Evolutionary conservation across 768 basidiomycete genomes (phyloP).

Genomic region (Gelatoporia subvermispora): DNA sequence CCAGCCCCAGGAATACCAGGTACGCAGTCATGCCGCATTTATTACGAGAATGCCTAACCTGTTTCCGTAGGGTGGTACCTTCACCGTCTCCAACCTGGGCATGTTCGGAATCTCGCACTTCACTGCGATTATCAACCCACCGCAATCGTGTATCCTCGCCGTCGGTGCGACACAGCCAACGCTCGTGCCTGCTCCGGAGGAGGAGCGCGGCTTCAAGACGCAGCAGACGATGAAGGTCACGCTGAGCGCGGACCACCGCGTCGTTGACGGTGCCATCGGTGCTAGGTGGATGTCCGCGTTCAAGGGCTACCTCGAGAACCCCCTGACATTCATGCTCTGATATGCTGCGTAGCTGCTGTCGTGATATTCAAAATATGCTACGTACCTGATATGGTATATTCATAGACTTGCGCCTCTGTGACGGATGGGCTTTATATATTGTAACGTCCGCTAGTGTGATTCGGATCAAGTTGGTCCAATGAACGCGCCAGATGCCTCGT

Average conservation of each 20-base stretch:
- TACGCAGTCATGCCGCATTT: slow-evolving; percentile 22
- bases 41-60: background rate
- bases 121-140: slow-evolving; percentile 98
- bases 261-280: slow-evolving; percentile 93
- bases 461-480: no score
- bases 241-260: slow-evolving; percentile 90
- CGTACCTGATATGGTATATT: slow-evolving; percentile 5
- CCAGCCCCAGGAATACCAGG: slow-evolving; percentile 94
- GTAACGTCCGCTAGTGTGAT: no score
- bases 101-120: slow-evolving; percentile 96
- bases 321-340: slow-evolving; percentile 94
- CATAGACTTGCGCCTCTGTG: slow-evolving; percentile 13
- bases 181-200: slow-evolving; percentile 80
- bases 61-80: slow-evolving; percentile 79
- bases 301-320: slow-evolving; percentile 96
- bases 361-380: slow-evolving; percentile 8
- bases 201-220: slow-evolving; percentile 93
- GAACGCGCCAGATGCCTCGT: no score
- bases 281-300: slow-evolving; percentile 91
- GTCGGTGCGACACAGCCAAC: slow-evolving; percentile 86
- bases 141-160: slow-evolving; percentile 96
- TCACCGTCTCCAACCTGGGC: slow-evolving; percentile 98
- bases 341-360: slow-evolving; percentile 3
- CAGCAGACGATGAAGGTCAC: slow-evolving; percentile 93
- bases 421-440: no score